Percentiles rank a stretch among this genome's conserved stretches.
These are phyloP conservation scores for Kazachstania psychrophila DNA, from an alignment of 805 yeast species.

Conservation along the genomic window DNA sequence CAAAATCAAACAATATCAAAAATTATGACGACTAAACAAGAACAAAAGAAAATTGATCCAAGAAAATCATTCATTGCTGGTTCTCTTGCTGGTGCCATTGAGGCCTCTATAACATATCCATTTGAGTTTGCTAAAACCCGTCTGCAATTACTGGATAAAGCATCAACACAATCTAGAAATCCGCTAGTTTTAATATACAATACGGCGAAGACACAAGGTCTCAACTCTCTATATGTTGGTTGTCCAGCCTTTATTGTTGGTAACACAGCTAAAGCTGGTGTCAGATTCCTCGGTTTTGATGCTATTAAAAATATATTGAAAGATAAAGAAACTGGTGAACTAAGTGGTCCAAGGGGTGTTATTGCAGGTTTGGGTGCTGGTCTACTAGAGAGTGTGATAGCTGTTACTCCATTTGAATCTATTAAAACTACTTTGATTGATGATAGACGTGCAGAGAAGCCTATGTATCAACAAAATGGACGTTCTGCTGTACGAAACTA, in stretches of 20 bases:
- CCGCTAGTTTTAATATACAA: slow-evolving; percentile 74
- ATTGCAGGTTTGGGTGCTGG: slow-evolving; percentile 98
- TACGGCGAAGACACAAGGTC: slow-evolving; percentile 70
- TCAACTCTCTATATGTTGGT: slow-evolving; percentile 76
- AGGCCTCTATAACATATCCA: slow-evolving; percentile 87
- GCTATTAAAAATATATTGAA: slow-evolving; percentile 65
- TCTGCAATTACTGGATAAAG: slow-evolving; percentile 67
- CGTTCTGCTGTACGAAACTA: slow-evolving; percentile 45
- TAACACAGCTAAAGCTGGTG: slow-evolving; percentile 93
- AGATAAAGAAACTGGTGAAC: slow-evolving; percentile 70
- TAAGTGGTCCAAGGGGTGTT: slow-evolving; percentile 85
- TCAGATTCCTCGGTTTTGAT: slow-evolving; percentile 88
- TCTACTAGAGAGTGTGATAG: slow-evolving; percentile 77
- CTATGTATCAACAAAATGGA: slow-evolving; percentile 59
- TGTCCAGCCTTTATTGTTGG: slow-evolving; percentile 96
- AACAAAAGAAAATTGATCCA: slow-evolving; percentile 43
- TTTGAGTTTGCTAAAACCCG: slow-evolving; percentile 96
- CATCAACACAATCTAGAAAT: slow-evolving; percentile 60
- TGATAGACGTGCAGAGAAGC: slow-evolving; percentile 69
- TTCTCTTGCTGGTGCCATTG: slow-evolving; percentile 93
- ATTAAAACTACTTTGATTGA: slow-evolving; percentile 93
- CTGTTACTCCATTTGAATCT: slow-evolving; percentile 95
- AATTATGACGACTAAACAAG: slow-evolving; percentile 6
- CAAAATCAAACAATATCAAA: no score
- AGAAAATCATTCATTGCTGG: slow-evolving; percentile 85